Conservation (phyloP, 495 filamentous ascomycete species). For the Neurospora sp. region DNA sequence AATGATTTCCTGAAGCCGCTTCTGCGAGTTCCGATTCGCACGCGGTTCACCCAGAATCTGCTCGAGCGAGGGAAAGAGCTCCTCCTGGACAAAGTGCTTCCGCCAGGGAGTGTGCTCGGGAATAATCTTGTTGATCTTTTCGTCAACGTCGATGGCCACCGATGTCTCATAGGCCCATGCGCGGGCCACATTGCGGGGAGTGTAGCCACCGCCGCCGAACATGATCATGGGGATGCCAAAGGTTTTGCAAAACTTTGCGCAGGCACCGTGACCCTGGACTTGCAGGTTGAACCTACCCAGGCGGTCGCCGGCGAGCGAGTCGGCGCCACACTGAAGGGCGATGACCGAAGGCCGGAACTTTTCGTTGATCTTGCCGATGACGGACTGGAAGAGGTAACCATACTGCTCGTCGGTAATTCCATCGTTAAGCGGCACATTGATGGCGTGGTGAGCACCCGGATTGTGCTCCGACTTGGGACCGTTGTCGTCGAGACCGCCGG, state of each 20-base stretch:
- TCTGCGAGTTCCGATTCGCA: slow-evolving; percentile 66
- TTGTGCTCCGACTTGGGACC: slow-evolving; percentile 77
- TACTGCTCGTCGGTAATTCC: slow-evolving; percentile 94
- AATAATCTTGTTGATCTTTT: slow-evolving; percentile 59
- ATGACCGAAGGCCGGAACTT: slow-evolving; percentile 77
- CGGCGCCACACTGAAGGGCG: slow-evolving; percentile 92
- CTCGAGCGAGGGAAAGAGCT: slow-evolving; percentile 65
- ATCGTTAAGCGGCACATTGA: slow-evolving; percentile 93
- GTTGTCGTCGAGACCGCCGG: slow-evolving; percentile 85
- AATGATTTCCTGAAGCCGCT: slow-evolving; percentile 65
- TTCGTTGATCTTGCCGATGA: slow-evolving; percentile 65
- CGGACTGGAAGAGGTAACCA: slow-evolving; percentile 66
- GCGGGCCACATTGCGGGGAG: slow-evolving; percentile 91
- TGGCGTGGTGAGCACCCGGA: slow-evolving; percentile 81
- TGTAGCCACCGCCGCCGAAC: slow-evolving; percentile 93
- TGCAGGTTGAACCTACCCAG: slow-evolving; percentile 95
- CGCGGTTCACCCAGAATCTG: slow-evolving; percentile 49
- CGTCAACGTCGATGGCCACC: slow-evolving; percentile 68
- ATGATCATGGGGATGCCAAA: slow-evolving; percentile 71
- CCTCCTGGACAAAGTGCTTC: slow-evolving; percentile 74
- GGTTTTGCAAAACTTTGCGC: slow-evolving; percentile 76
- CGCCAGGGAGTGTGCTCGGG: slow-evolving; percentile 65
- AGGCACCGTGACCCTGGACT: slow-evolving; percentile 83
- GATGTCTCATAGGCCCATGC: slow-evolving; percentile 95
- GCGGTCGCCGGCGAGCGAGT: slow-evolving; percentile 86